Evolutionary conservation across 805 yeast species (phyloP).

Genomic region (Candida chilensis): DNA sequence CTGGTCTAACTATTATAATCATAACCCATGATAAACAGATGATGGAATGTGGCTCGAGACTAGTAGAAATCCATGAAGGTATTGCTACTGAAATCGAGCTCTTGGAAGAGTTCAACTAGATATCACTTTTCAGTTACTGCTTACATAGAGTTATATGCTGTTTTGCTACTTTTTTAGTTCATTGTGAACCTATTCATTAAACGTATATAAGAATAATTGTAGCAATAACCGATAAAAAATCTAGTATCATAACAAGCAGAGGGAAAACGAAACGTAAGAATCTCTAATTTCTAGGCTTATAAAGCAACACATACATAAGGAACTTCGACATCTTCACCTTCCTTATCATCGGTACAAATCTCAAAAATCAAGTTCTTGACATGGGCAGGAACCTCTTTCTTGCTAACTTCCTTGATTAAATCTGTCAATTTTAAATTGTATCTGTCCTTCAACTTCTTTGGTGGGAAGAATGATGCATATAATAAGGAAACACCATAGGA

Average conservation of each 20-base stretch:
- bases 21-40: conserved; percentile 71
- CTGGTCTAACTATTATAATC: conserved; percentile 35
- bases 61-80: too few relatives aligned
- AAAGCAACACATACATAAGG: conserved; percentile 68
- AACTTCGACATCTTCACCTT: conserved; percentile 93
- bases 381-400: conserved; percentile 69
- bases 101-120: too few relatives aligned
- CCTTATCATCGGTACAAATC: conserved; percentile 83
- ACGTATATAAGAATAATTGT: too few relatives aligned
- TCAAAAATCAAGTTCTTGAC: conserved; percentile 77
- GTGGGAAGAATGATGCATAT: conserved; percentile 91
- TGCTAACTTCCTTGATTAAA: conserved; percentile 76
- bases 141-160: too few relatives aligned
- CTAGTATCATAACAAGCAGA: too few relatives aligned
- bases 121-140: too few relatives aligned
- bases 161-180: too few relatives aligned
- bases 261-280: too few relatives aligned
- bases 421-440: conserved; percentile 57
- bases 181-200: too few relatives aligned
- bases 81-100: too few relatives aligned
- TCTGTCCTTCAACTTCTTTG: conserved; percentile 80
- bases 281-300: conserved; percentile 7
- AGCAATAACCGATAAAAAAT: too few relatives aligned
- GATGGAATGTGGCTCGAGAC: too few relatives aligned
- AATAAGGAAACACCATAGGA: conserved; percentile 84